Percentiles rank a stretch among this genome's conserved stretches.
Conservation (phyloP, 2,329 filamentous ascomycete species). For the Biscogniauxia sp. region DNA sequence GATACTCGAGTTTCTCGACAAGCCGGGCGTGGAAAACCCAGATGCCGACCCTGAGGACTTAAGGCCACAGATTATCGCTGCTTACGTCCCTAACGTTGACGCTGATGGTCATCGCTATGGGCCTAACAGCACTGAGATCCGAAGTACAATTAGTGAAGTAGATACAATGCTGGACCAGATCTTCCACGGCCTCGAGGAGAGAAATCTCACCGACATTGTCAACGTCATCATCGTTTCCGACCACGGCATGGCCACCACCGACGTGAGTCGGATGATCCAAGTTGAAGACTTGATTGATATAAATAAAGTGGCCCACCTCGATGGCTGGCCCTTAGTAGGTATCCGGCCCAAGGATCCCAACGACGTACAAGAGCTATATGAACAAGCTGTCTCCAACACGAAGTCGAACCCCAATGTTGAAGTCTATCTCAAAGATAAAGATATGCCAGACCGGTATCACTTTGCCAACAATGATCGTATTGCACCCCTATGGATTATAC, state of each 20-base stretch:
- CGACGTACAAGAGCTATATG: conserved; percentile 67
- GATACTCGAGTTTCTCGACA: conserved; percentile 80
- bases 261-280: conserved; percentile 75
- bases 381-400: conserved; percentile 55
- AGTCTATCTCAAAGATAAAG: conserved; percentile 78
- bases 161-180: conserved; percentile 79
- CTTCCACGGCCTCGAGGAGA: conserved; percentile 70
- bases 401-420: conserved; percentile 69
- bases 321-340: conserved; percentile 93
- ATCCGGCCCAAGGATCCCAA: conserved; percentile 72
- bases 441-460: conserved; percentile 93
- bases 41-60: conserved; percentile 48
- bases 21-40: conserved; percentile 67
- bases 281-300: conserved; percentile 85
- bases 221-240: conserved; percentile 97
- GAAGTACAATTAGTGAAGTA: conserved; percentile 71
- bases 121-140: conserved; percentile 91
- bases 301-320: conserved; percentile 73
- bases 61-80: conserved; percentile 86
- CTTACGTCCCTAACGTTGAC: conserved; percentile 93
- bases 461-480: conserved; percentile 87
- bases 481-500: conserved; percentile 91
- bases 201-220: conserved; percentile 85
- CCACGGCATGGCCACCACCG: conserved; percentile 96
- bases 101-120: conserved; percentile 82